Conservation (phyloP, 768 basidiomycete species). For the Pleurotus djamor region DNA sequence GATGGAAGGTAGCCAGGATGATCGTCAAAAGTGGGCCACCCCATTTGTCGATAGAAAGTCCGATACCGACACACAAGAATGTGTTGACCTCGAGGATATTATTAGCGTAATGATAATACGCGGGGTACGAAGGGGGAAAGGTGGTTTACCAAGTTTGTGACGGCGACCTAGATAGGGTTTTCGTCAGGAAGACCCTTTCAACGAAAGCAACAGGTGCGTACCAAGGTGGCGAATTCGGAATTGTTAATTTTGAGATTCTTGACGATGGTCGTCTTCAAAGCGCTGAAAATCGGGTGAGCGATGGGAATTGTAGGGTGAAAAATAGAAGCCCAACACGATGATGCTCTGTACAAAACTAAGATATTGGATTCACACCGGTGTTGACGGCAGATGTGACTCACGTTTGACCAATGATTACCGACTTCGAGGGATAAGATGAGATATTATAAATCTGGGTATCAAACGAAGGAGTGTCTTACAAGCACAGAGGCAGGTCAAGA, state of each 20-base stretch:
- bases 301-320: background rate
- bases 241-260: constrained; percentile 39
- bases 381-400: constrained; percentile 12
- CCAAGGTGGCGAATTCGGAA: constrained; percentile 39
- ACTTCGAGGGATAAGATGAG: constrained; percentile 18
- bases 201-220: constrained; percentile 9
- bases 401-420: constrained; percentile 42
- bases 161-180: constrained; percentile 22
- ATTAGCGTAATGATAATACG: background rate
- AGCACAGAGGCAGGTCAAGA: constrained; percentile 36
- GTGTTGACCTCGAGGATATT: constrained; percentile 29
- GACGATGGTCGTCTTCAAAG: constrained; percentile 40
- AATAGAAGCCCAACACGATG: constrained; percentile 25
- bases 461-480: constrained; percentile 21
- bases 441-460: background rate
- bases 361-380: no score
- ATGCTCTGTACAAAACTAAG: constrained; percentile 24
- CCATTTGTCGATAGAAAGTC: constrained; percentile 38
- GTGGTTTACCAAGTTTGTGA: constrained; percentile 30
- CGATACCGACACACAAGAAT: constrained; percentile 36
- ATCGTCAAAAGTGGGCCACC: constrained; percentile 35
- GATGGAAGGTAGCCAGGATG: constrained; percentile 32
- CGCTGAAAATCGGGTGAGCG: constrained; percentile 14
- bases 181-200: background rate
- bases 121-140: no score